These are phyloP conservation scores for Pyrrhoderma lamaoense DNA, from an alignment of 1,284 basidiomycete species.

Conservation along the genomic window DNA sequence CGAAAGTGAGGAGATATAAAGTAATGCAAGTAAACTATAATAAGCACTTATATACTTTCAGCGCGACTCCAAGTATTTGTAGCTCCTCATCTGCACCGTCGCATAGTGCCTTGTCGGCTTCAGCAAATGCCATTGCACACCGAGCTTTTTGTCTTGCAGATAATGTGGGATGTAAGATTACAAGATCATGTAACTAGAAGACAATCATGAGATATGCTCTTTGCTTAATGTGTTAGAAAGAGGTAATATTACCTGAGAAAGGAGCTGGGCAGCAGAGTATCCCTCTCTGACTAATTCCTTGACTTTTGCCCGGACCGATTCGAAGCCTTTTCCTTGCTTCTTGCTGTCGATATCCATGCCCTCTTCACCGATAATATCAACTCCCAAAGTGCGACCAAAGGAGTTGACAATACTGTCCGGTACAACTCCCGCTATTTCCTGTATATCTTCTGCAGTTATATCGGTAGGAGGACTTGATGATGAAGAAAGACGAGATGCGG, in stretches of 20 bases:
- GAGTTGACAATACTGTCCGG: conserved; percentile 67
- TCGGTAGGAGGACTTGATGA: conserved; percentile 63
- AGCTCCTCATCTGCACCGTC: conserved; percentile 99
- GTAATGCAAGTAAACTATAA: conserved; percentile 8
- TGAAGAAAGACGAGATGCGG: conserved; percentile 78
- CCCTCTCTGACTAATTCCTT: conserved; percentile 78
- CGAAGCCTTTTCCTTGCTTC: conserved; percentile 47
- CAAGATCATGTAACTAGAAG: conserved; percentile 80
- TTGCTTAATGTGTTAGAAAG: background rate
- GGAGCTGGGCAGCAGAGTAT: conserved; percentile 87
- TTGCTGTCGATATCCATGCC: conserved; percentile 45
- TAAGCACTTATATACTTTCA: conserved; percentile 67
- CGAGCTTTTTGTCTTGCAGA: conserved; percentile 76
- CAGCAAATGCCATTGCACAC: conserved; percentile 83
- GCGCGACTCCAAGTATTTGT: conserved; percentile 84
- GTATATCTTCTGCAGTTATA: conserved; percentile 72
- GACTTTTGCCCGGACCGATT: conserved; percentile 66
- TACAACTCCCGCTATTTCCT: conserved; percentile 97
- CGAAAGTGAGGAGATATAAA: no score
- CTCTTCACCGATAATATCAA: conserved; percentile 47
- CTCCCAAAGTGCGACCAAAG: conserved; percentile 70
- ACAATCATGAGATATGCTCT: conserved; percentile 6
- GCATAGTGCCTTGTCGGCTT: conserved; percentile 93
- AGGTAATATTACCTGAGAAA: conserved; percentile 64
- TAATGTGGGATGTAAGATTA: conserved; percentile 78